Conservation (phyloP, 139 green algal species). For the Penium margaritaceum region DNA sequence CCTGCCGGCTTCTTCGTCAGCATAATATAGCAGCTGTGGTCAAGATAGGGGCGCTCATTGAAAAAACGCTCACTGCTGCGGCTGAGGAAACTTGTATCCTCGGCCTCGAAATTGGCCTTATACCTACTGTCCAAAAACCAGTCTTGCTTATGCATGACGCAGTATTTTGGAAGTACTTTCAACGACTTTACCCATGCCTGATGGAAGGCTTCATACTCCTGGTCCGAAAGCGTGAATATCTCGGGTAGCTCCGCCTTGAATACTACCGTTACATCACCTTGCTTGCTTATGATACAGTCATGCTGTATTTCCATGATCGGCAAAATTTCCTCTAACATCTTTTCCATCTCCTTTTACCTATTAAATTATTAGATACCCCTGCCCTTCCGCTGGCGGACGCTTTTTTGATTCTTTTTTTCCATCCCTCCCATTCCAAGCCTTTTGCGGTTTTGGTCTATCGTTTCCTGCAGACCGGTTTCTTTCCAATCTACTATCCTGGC, state of each 20-base stretch:
- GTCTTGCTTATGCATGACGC: neutral
- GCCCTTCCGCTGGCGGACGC: too few relatives aligned
- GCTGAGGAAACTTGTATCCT: neutral
- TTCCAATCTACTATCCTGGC: too few relatives aligned
- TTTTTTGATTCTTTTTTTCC: too few relatives aligned
- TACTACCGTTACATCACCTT: neutral
- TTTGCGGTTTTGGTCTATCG: too few relatives aligned
- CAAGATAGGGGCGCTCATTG: neutral
- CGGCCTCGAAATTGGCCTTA: neutral
- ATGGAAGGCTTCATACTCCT: neutral
- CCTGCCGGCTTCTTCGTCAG: neutral
- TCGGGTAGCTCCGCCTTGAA: neutral
- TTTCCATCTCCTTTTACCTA: too few relatives aligned
- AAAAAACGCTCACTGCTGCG: neutral
- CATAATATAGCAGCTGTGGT: neutral
- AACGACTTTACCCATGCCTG: neutral
- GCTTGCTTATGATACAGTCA: neutral
- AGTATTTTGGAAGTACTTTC: neutral
- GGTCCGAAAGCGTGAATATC: neutral
- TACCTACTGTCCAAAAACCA: neutral
- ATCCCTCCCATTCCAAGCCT: too few relatives aligned
- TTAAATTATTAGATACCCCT: too few relatives aligned
- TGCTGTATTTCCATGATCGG: neutral
- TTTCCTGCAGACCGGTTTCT: too few relatives aligned
- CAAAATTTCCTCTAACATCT: neutral